Conservation (phyloP, 148 eudicot genomes). For the Rhododendron vialii region DNA sequence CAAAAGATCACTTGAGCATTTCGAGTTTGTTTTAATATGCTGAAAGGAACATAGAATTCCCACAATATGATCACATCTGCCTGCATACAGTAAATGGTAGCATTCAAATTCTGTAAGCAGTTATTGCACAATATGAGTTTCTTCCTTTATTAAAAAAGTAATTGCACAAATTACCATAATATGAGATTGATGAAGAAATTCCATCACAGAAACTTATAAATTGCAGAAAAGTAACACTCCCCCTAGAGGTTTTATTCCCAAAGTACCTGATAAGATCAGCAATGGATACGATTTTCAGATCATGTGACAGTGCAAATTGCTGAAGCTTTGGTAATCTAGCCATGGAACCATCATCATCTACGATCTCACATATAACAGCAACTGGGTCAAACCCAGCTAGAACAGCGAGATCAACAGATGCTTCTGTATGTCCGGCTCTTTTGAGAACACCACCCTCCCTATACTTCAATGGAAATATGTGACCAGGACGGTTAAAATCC, state of each 20-base stretch:
- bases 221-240: not conserved
- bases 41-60: not conserved
- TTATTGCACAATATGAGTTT: not conserved
- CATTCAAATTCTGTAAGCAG: not conserved
- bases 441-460: slow-evolving; percentile 91
- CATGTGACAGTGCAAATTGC: slow-evolving; percentile 58
- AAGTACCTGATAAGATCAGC: slow-evolving; percentile 81
- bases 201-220: not conserved
- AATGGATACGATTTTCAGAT: slow-evolving; percentile 77
- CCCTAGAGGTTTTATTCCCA: not conserved
- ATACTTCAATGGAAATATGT: slow-evolving; percentile 84
- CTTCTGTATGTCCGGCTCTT: slow-evolving; percentile 97
- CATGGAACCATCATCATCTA: slow-evolving; percentile 98
- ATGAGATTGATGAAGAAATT: not conserved
- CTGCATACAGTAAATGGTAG: not conserved
- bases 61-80: not conserved
- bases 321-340: slow-evolving; percentile 84
- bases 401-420: slow-evolving; percentile 77
- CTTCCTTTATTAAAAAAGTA: not conserved
- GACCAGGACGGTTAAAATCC: slow-evolving; percentile 97
- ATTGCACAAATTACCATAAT: not conserved
- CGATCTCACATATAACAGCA: slow-evolving; percentile 87
- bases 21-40: not conserved
- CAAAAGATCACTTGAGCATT: not conserved
- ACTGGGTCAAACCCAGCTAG: slow-evolving; percentile 79